Base-by-base conservation (phyloP, 108 stramenopile species). In the Cyclotella kingstonii region DNA sequence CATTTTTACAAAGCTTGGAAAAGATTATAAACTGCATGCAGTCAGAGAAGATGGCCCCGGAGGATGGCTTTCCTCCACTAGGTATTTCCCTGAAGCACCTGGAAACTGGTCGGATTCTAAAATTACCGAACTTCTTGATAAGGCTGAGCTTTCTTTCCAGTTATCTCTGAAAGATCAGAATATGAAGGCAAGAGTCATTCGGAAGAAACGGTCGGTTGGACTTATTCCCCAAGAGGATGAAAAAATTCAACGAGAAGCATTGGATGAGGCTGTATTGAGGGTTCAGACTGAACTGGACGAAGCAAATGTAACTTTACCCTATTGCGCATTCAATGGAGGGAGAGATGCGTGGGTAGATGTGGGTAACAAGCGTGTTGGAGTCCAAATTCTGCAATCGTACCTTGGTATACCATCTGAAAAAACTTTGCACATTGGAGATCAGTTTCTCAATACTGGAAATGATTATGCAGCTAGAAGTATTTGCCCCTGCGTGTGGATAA, bases 291-390 rank as follows among this genome's bases (percentile, higher is more conserved):
- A 82, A 42, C 61, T 89, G 70, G 74, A 80, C 18, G 48, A 68
- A 25, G 76, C 78, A 2, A 66, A 67, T 23, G 81, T 72, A 0
- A 56, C 27, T 15, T 42, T 95, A 21, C 96, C 94, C 8, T 94
- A 85, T 55, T 95, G 94, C 68, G 94, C 91, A 4, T 95, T 95
- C 54, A 97, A 97, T 63, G 96, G 96, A 26, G 96, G 96, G 0
- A 44, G 80, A 1, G 96, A 97, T 70, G 89, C 73, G 14, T 97
- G 92, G 93, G 89, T 95, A 1, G 96, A 97, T 66, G 84, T 88
- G 18, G 96, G 96, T 10, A 94, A 95, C 60, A 97, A 97, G 57
- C 73, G 92, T 2, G 92, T 94, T 9, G 96, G 89, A n/a, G 94
- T 97, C 3, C 72, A 79, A 49, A 78, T 90, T 14, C 57, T 96